Base-by-base conservation (phyloP, 768 basidiomycete species). In the Paxillus rubicundulus region DNA sequence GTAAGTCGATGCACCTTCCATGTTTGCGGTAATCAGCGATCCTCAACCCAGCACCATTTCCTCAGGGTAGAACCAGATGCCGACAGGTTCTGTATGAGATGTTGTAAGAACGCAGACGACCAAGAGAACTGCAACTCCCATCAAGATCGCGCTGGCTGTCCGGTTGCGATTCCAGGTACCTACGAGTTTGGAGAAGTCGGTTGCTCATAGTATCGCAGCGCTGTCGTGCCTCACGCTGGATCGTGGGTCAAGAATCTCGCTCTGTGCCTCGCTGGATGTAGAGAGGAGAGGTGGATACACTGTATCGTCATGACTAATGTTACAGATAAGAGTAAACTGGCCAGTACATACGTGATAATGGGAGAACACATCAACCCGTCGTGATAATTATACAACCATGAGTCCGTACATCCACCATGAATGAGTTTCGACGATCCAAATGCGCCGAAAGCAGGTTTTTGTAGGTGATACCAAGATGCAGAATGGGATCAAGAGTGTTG, bases 91-190 rank as follows among this genome's bases (percentile, higher is more conserved):
- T 81, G 78, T 62, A 49, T 81, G 43, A 72, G 77, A 20, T 81
- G 79, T 63, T 80, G 80, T 58, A 61, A 66, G 30, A 51, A 52
- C 7, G 57, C 58, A 9, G 60, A 74, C 47, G 79, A 80, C 45
- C 79, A 80, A 55, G 41, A 60, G 43, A 76, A 78, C 48, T 81
- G 79, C 52, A 79, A 81, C 59, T 80, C 79, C 8, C 77, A 81
- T 59, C 68, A 71, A 49, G 79, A 81, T 60, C 68, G 70, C 28
- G 61, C 62, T 28, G 77, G 79, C 0, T 79, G 79, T 52, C 61
- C 62, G 16, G 59, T 52, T 34, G 75, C 76, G 17, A 64, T 80
- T 48, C 78, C 78, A 18, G 79, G 79, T 2, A 68, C 55, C 16
- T 80, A 80, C 52, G 67, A 70, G 38, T 80, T 80, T 56, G 74